Conservation (phyloP, 2,329 filamentous ascomycete species). For the Penicillium sp. region DNA sequence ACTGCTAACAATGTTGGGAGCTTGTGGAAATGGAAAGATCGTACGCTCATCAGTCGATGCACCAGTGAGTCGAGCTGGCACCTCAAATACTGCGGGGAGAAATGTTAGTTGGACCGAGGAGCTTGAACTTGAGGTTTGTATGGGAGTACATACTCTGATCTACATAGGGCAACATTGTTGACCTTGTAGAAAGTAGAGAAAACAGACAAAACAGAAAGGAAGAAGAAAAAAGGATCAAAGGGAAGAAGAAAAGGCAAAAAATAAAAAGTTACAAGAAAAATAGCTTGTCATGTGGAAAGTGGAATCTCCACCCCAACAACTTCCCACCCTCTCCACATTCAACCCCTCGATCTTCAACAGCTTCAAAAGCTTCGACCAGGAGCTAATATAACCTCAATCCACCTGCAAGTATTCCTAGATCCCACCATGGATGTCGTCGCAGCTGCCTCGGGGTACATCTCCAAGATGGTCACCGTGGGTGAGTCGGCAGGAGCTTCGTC, state of each 20-base stretch:
- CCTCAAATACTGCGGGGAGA: constrained; percentile 56
- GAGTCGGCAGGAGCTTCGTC: constrained; percentile 64
- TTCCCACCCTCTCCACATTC: constrained; percentile 10
- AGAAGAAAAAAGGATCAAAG: constrained; percentile 8
- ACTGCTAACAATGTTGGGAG: not conserved
- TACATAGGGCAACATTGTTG: constrained; percentile 62
- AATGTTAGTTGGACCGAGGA: constrained; percentile 17
- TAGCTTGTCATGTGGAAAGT: constrained; percentile 16
- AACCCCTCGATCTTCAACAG: constrained; percentile 4
- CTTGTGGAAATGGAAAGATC: constrained; percentile 11
- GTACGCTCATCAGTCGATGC: constrained; percentile 64
- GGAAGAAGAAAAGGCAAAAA: not conserved
- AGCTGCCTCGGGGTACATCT: constrained; percentile 90
- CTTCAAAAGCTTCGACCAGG: not conserved
- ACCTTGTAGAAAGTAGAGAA: constrained; percentile 4
- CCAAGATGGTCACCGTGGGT: constrained; percentile 86
- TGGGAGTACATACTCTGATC: constrained; percentile 51
- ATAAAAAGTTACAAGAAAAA: not conserved
- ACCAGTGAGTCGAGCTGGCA: constrained; percentile 56
- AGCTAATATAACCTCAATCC: not conserved
- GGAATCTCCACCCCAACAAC: constrained; percentile 7
- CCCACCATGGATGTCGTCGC: constrained; percentile 85
- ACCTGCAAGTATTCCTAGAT: not conserved
- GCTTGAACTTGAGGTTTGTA: not conserved
- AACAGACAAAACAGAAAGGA: constrained; percentile 6